Percentiles rank a stretch among this genome's conserved stretches.
Evolutionary conservation across 1,139 yeast genomes (phyloP).

Genomic region (Meyerozyma smithsonii): DNA sequence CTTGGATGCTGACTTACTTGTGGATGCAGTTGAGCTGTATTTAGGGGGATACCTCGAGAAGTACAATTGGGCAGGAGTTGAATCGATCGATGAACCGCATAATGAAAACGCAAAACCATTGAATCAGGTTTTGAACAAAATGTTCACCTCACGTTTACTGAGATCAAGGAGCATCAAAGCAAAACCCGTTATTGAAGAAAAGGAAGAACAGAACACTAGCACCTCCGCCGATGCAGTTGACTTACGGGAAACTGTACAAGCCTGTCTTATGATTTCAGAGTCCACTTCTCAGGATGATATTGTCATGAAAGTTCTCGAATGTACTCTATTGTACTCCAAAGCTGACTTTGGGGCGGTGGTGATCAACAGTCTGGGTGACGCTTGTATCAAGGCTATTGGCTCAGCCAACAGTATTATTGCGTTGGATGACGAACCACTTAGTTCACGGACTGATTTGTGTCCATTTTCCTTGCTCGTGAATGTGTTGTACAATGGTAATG

Average conservation of each 20-base stretch:
- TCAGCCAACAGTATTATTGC: conserved; percentile 33
- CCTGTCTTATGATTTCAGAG: conserved; percentile 48
- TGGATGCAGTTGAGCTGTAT: conserved; percentile 12
- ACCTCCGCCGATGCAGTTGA: conserved; percentile 9
- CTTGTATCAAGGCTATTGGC: conserved; percentile 41
- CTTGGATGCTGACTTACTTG: conserved; percentile 14
- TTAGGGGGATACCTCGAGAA: conserved; percentile 17
- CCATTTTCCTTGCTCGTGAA: conserved; percentile 41
- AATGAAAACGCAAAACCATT: neutral
- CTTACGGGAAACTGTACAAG: conserved; percentile 30
- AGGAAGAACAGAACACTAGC: neutral
- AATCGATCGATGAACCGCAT: conserved; percentile 7
- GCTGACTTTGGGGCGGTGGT: conserved; percentile 47
- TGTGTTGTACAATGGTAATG: conserved; percentile 35
- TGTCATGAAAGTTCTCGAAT: conserved; percentile 34
- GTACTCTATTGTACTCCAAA: conserved; percentile 36
- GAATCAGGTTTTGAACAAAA: neutral
- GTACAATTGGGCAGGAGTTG: conserved; percentile 31
- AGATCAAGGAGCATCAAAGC: neutral
- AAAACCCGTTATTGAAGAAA: neutral
- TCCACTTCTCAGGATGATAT: conserved; percentile 38
- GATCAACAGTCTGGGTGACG: conserved; percentile 31
- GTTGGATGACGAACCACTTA: conserved; percentile 35
- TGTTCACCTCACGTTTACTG: neutral
- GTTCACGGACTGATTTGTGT: conserved; percentile 39